Evolutionary conservation across 2,329 filamentous ascomycete genomes (phyloP).

Genomic region (Cryphonectria carpinicola): DNA sequence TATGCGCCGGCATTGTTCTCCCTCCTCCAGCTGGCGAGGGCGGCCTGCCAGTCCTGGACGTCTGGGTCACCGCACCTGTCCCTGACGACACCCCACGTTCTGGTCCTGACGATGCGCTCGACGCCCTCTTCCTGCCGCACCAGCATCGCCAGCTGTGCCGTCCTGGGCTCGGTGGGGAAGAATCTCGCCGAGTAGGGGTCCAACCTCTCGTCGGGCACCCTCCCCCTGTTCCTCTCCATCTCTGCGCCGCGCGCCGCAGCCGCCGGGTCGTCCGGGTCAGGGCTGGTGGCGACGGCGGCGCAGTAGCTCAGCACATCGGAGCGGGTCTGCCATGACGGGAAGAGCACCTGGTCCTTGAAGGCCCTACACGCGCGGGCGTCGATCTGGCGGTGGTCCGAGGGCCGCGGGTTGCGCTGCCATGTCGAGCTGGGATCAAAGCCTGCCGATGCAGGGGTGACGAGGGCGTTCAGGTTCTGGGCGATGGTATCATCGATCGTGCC

Average conservation of each 20-base stretch:
- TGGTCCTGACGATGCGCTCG: slow-evolving; percentile 76
- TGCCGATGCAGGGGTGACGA: slow-evolving; percentile 72
- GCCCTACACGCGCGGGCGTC: slow-evolving; percentile 64
- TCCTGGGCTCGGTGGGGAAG: slow-evolving; percentile 78
- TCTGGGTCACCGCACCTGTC: slow-evolving; percentile 69
- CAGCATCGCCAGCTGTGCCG: slow-evolving; percentile 75
- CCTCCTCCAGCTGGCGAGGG: slow-evolving; percentile 65
- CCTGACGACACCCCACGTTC: slow-evolving; percentile 79
- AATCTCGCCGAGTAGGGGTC: slow-evolving; percentile 90
- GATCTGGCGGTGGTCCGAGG: slow-evolving; percentile 56
- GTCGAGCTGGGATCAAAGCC: slow-evolving; percentile 84
- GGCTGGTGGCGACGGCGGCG: slow-evolving; percentile 81
- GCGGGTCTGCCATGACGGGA: slow-evolving; percentile 85
- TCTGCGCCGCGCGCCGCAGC: slow-evolving; percentile 71
- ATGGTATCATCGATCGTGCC: slow-evolving; percentile 91
- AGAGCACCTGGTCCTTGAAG: slow-evolving; percentile 80
- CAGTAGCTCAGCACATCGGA: slow-evolving; percentile 89
- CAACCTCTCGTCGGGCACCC: slow-evolving; percentile 81
- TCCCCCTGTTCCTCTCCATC: slow-evolving; percentile 69
- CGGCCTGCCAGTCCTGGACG: slow-evolving; percentile 65
- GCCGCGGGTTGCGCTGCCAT: slow-evolving; percentile 59
- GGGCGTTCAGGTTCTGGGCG: slow-evolving; percentile 86
- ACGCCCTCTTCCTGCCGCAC: slow-evolving; percentile 76
- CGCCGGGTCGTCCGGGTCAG: slow-evolving; percentile 86
- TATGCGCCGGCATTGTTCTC: slow-evolving; percentile 32